Conservation (phyloP, 768 basidiomycete genomes). For the Coprinellus micaceus region DNA sequence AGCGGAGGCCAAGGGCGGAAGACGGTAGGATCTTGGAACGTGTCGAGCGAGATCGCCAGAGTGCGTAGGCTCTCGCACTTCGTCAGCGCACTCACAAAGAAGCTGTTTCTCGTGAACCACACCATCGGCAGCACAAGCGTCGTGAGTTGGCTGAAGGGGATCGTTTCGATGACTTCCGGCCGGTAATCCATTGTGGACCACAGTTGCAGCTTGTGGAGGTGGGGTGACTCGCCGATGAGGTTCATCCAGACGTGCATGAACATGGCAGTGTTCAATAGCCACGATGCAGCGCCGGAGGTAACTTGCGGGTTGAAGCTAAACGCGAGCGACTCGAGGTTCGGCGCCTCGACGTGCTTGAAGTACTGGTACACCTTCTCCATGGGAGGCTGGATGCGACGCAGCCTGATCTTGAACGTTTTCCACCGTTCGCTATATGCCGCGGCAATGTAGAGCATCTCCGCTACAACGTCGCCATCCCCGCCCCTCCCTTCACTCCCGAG, state of each 20-base stretch:
- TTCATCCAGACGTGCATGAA: neutral
- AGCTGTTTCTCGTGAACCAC: neutral
- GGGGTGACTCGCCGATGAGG: neutral
- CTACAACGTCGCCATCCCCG: neutral
- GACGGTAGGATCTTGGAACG: neutral
- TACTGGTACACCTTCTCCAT: slow-evolving; percentile 41
- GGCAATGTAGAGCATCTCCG: neutral
- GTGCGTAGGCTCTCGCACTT: neutral
- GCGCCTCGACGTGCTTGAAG: slow-evolving; percentile 40
- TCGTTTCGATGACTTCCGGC: neutral
- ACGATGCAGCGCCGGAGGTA: neutral
- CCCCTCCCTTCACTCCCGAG: neutral
- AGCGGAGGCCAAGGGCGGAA: no score
- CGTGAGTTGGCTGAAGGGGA: neutral
- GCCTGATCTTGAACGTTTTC: neutral
- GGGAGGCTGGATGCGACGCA: neutral
- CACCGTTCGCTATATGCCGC: neutral
- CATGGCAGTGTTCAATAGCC: neutral
- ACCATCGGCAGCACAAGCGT: neutral
- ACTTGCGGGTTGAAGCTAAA: neutral
- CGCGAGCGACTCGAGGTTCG: neutral
- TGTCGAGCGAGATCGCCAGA: neutral
- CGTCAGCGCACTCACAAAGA: neutral
- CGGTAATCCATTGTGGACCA: neutral
- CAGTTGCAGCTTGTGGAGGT: neutral